Conservation (phyloP, 352 stramenopile genomes). For the Globisporangium splendens region DNA sequence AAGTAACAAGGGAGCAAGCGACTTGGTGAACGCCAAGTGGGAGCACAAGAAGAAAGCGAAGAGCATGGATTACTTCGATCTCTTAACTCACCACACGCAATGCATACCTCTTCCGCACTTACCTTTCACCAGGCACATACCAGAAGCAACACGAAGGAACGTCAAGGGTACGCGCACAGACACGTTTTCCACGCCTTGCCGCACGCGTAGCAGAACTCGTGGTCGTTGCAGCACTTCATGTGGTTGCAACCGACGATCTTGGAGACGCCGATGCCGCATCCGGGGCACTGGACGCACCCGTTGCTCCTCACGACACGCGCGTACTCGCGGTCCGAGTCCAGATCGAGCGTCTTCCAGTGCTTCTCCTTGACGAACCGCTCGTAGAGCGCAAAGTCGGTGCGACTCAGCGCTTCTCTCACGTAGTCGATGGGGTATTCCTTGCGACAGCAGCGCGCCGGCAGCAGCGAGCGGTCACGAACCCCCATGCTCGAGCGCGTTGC, state of each 20-base stretch:
- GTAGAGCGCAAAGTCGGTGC: constrained; percentile 3
- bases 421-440: constrained; percentile 30
- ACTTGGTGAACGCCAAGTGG: no score
- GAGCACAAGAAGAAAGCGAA: no score
- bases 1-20: no score
- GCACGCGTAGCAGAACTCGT: constrained; percentile 67
- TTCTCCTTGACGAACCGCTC: no score
- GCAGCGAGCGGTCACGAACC: constrained; percentile 49
- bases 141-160: no score
- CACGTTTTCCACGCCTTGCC: constrained; percentile 21
- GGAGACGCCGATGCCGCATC: constrained; percentile 64
- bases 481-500: constrained; percentile 50
- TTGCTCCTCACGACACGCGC: constrained; percentile 25
- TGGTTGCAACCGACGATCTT: constrained; percentile 46
- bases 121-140: no score
- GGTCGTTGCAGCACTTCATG: constrained; percentile 51
- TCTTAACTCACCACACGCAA: no score
- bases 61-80: no score
- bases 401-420: no score
- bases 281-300: constrained; percentile 53
- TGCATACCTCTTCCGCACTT: no score
- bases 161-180: not conserved
- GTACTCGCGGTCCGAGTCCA: constrained; percentile 67
- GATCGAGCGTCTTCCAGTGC: constrained; percentile 15
- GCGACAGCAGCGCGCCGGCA: constrained; percentile 47